Base-by-base conservation (phyloP, 192 early-diverging fungal species). In the Coemansia sp. region DNA sequence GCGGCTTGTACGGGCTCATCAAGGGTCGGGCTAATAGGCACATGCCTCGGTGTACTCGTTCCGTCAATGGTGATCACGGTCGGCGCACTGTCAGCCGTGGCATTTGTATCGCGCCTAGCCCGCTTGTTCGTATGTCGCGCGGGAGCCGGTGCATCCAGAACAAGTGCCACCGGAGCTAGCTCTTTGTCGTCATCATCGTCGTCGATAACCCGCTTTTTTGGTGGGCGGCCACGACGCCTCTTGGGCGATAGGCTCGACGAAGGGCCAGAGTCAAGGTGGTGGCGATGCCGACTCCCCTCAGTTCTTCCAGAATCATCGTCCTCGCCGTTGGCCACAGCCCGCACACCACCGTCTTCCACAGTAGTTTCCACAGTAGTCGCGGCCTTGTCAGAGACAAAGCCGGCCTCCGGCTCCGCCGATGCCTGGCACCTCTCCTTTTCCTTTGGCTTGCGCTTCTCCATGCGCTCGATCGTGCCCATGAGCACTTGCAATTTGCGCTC, bases 401-500 rank as follows among this genome's bases (percentile, higher is more conserved):
- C 31, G 56, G 14, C 18, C 4, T 41, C 37, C n/a, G 64, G 50
- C 65, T 73, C 65, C 0, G 48, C 56, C 11, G 63, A 75, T 26
- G 41, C 16, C 21, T 71, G 75, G 31, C 77, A 65, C 39, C 62
- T 36, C 28, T 53, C 23, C 62, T 72, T 70, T 14, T 77, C 75
- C 50, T 79, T 84, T 36, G 76, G 77, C 33, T 66, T 76, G 43
- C 80, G 77, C 70, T 86, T 83, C 38, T 90, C 89, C 66, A 88
- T 72, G 53, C 82, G 83, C 50, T 86, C 81, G 45, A 90, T 84
- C 0, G 88, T 84, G 5, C 80, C 80, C 75, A 90, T 76, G 35
- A 88, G 66, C 13, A 80, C 84, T 59, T 89, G 87, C 53, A 90
- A 82, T 63, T 90, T 90, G 31, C 87, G 83, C 59, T 90, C 89